Percentiles rank a stretch among this genome's conserved stretches.
These are phyloP conservation scores for Hordeum marinum DNA, from an alignment of 176 grass and related monocot species.

Conservation along the genomic window DNA sequence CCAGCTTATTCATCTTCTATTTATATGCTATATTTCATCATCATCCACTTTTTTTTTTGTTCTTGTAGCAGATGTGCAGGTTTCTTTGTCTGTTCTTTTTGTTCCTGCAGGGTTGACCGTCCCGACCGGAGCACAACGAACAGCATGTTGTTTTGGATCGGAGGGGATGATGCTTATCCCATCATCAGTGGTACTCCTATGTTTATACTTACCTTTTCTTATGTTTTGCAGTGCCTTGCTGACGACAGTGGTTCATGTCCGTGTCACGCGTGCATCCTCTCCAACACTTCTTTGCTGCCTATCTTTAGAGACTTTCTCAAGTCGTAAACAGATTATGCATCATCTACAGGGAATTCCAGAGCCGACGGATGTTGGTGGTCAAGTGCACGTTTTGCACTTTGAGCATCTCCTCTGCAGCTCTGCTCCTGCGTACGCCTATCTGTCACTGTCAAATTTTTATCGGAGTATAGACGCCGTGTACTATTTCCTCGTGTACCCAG, in stretches of 20 bases:
- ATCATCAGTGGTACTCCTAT: background rate
- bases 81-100: background rate
- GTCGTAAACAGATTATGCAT: no score
- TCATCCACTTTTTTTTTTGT: background rate
- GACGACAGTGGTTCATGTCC: background rate
- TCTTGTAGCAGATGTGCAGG: conserved; percentile 12
- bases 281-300: background rate
- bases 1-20: conserved; percentile 30
- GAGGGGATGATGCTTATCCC: background rate
- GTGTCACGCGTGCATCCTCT: no score
- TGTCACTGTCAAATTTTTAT: background rate
- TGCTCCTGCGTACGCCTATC: background rate
- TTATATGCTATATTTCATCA: conserved; percentile 27
- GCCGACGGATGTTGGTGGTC: background rate
- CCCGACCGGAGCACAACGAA: background rate
- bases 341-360: background rate
- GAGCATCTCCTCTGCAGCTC: background rate
- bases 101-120: no score
- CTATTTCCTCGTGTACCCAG: background rate
- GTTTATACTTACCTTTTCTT: background rate
- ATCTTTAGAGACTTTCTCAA: background rate
- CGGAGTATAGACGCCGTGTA: background rate
- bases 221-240: background rate
- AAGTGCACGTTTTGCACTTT: background rate
- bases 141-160: background rate